These are phyloP conservation scores for Sporothrix phasma DNA, from an alignment of 2,329 filamentous ascomycete genomes.

Conservation along the genomic window DNA sequence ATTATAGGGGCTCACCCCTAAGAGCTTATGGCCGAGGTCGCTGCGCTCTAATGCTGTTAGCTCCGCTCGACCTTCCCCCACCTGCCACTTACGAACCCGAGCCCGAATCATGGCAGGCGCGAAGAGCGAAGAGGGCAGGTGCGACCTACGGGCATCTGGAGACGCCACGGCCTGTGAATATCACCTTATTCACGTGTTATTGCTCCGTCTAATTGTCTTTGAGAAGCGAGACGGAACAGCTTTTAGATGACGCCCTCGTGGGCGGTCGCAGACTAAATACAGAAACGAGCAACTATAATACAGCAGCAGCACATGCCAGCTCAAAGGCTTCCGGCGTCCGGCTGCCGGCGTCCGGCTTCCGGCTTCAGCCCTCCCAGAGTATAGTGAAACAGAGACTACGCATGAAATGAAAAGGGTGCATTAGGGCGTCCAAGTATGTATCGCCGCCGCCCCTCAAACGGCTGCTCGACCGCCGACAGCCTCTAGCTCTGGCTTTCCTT, in stretches of 20 bases:
- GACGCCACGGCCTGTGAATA: background rate
- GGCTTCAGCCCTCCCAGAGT: background rate
- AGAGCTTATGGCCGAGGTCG: background rate
- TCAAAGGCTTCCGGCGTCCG: no score
- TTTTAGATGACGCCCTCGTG: no score
- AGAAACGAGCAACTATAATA: background rate
- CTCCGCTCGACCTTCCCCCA: background rate
- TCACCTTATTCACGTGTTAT: background rate
- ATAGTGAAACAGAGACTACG: background rate
- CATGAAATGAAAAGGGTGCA: no score
- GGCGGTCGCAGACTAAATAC: no score
- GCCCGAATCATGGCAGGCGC: no score
- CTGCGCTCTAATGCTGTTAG: background rate
- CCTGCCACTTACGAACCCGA: no score
- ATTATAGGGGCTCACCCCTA: no score
- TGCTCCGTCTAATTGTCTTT: no score
- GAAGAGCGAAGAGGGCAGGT: background rate
- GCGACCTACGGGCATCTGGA: background rate
- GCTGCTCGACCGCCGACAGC: background rate
- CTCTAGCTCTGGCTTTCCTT: constrained; percentile 16
- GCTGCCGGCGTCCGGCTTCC: no score
- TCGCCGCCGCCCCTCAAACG: background rate
- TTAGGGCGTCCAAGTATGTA: background rate
- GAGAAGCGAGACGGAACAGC: background rate
- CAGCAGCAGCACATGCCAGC: background rate